phyloP scores from a whole-genome alignment of 164 flowering plant genomes.

The Piper longum region DNA sequence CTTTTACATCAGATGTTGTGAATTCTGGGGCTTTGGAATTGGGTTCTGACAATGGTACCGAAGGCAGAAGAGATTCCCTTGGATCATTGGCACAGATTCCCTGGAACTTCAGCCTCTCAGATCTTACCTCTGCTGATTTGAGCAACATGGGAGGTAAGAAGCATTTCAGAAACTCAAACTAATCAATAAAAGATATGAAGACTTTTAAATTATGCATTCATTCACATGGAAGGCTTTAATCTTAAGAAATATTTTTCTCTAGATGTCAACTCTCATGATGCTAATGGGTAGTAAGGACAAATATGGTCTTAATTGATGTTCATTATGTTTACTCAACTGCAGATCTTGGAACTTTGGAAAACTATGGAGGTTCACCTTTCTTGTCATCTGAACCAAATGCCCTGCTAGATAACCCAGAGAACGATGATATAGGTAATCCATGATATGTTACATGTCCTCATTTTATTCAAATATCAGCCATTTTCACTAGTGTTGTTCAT shows the following conservation, averaged over 20 bases:
- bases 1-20: constrained; percentile 78
- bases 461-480: background rate
- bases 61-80: constrained; percentile 59
- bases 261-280: no score
- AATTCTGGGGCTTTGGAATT: constrained; percentile 70
- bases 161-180: no score
- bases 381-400: constrained; percentile 83
- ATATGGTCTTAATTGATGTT: no score
- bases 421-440: constrained; percentile 53
- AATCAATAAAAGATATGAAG: no score
- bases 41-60: constrained; percentile 56
- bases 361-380: constrained; percentile 87
- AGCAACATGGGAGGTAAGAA: constrained; percentile 72
- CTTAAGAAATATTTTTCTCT: no score
- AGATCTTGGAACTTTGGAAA: constrained; percentile 84
- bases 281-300: no score
- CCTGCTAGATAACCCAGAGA: constrained; percentile 82
- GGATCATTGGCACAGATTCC: constrained; percentile 76
- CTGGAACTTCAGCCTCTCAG: constrained; percentile 91
- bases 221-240: no score
- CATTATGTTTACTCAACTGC: constrained; percentile 6
- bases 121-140: constrained; percentile 72
- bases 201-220: no score
- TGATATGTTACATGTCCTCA: no score
- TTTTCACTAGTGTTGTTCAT: background rate